A percentile compares a stretch with the other conserved stretches of the same genome.
Conservation (phyloP, 495 filamentous ascomycete species). For the Podospora sp. region DNA sequence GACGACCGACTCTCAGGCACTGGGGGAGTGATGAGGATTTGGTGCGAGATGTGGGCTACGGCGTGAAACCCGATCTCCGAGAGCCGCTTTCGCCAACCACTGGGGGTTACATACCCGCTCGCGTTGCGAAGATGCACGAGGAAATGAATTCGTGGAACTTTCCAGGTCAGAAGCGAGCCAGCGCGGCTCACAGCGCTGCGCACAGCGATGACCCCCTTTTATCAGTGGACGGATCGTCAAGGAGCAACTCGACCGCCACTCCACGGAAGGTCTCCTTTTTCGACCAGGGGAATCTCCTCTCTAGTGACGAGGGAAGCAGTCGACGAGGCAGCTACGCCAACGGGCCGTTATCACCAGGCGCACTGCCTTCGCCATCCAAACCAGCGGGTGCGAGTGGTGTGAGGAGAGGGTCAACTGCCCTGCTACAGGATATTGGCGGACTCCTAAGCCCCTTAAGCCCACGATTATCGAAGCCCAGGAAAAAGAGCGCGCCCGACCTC, state of each 20-base stretch:
- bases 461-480: conserved; percentile 27
- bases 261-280: conserved; percentile 65
- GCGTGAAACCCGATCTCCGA: conserved; percentile 61
- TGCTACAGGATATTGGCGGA: conserved; percentile 63
- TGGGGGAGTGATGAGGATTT: conserved; percentile 87
- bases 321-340: conserved; percentile 37
- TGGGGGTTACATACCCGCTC: conserved; percentile 34
- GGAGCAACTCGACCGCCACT: conserved; percentile 42
- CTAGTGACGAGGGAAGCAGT: conserved; percentile 37
- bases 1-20: conserved; percentile 55
- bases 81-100: conserved; percentile 35
- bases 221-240: conserved; percentile 27
- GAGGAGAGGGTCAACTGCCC: conserved; percentile 52
- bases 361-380: conserved; percentile 36
- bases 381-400: conserved; percentile 40
- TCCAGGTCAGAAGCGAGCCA: conserved; percentile 32
- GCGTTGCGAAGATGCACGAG: conserved; percentile 30
- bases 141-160: conserved; percentile 47
- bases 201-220: conserved; percentile 41
- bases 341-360: conserved; percentile 13
- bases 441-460: conserved; percentile 48
- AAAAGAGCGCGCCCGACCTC: conserved; percentile 33
- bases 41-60: conserved; percentile 69
- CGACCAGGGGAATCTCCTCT: conserved; percentile 68
- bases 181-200: conserved; percentile 21